Evolutionary conservation across 257 asterid genomes (phyloP), one percentile per base, ranked within the genome.

Genomic region (Eustoma russellianum): DNA sequence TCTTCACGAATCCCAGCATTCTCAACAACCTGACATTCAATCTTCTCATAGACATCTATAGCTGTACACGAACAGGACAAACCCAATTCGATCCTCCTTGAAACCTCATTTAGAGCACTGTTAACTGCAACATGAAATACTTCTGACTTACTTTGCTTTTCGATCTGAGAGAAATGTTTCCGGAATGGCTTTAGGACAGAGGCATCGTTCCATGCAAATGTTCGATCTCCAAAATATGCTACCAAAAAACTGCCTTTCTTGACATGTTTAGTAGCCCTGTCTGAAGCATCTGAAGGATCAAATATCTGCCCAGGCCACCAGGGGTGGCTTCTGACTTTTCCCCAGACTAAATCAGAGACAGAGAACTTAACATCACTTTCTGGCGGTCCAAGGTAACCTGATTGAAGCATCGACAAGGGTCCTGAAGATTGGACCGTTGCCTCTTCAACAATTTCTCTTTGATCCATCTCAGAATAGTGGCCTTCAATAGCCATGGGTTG

Each of bases 271-370:
- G 71, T 73, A 28, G 95, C 95, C 71, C 73, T 80, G 52, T 88
- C 93, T 3, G 99, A 92, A 64, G 95, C 97, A 79, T 88, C 86
- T 3, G 73, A 71, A 10, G 83, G 91, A 68, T 79, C 94, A 53
- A 73, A 85, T 69, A 92, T 83, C 72, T 88, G 99, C n/a, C 99
- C 99, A 9, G 99, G 99, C 99, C 99, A 92, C 99, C 97, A 92
- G 0, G 99, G 97, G 75, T 92, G 97, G 75, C 91, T 88, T 57
- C 90, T 78, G 56, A 88, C 94, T 71, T 92, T 92, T 43, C 99
- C 99, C 99, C 97, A 92, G 38, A 92, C 95, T 67, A 92, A 67
- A 83, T 92, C 97, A 12, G 93, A 76, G 19, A 63, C 57, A 17
- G 86, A 53, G 49, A 76, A 83, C 33, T 50, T 47, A 24, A 78